Percentiles rank a stretch among this genome's conserved stretches.
Evolutionary conservation across 2,329 filamentous ascomycete genomes (phyloP).

Genomic region (Septoria petroselini): DNA sequence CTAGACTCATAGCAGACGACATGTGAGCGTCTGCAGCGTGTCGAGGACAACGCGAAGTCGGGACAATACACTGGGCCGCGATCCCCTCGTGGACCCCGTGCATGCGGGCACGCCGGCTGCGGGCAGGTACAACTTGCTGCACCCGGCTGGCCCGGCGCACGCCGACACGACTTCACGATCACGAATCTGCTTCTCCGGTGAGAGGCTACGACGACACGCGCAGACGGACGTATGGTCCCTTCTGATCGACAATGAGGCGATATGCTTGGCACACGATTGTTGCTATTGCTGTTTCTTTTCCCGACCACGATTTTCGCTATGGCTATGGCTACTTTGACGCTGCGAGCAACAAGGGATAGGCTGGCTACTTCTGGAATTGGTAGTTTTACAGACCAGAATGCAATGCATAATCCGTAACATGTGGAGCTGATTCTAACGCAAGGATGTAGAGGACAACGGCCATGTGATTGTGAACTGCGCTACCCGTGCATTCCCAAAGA

Average conservation of each 20-base stretch:
- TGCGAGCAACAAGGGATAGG: constrained; percentile 10
- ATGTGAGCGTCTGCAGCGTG: constrained; percentile 17
- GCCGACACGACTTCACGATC: constrained; percentile 20
- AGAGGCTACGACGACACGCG: constrained; percentile 20
- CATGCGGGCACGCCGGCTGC: constrained; percentile 9
- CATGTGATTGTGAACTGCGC: background rate
- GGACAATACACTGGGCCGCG: constrained; percentile 1
- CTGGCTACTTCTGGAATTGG: constrained; percentile 6
- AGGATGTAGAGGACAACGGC: background rate
- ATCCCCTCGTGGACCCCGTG: constrained; percentile 4
- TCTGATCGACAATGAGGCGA: constrained; percentile 16
- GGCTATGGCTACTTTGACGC: constrained; percentile 12
- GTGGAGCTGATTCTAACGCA: background rate
- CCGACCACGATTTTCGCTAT: constrained; percentile 8
- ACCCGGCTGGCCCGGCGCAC: constrained; percentile 17
- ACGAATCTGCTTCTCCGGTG: constrained; percentile 12
- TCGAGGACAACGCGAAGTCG: constrained; percentile 16
- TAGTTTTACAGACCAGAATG: constrained; percentile 15
- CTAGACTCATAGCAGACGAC: constrained; percentile 25
- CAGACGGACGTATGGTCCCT: constrained; percentile 17
- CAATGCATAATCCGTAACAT: constrained; percentile 1
- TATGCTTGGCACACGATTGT: constrained; percentile 1
- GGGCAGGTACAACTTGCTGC: constrained; percentile 13
- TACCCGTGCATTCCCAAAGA: too few relatives aligned
- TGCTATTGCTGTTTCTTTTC: constrained; percentile 1